These are phyloP conservation scores for Periconia macrospinosa DNA, from an alignment of 2,329 filamentous ascomycete species.

Conservation along the genomic window DNA sequence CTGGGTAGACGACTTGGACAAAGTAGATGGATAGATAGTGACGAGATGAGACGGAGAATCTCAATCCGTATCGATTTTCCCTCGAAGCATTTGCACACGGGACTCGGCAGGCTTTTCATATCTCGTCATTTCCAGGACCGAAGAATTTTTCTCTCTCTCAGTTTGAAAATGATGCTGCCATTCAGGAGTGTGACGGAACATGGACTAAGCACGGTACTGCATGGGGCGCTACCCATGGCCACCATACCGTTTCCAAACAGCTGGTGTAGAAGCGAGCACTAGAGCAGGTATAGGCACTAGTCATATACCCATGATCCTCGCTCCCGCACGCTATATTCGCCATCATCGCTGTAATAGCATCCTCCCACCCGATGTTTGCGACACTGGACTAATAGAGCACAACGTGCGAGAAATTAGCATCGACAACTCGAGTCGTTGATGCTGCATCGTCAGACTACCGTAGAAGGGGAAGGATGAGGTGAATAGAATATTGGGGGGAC, in stretches of 20 bases:
- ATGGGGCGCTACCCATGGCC: background rate
- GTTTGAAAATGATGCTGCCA: background rate
- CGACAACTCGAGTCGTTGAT: background rate
- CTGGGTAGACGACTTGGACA: background rate
- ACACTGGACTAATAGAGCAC: background rate
- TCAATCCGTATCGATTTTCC: too few species aligned
- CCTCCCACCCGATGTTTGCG: background rate
- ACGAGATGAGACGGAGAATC: too few species aligned
- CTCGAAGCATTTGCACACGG: background rate
- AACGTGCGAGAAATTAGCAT: background rate
- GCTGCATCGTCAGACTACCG: background rate
- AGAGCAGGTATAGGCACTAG: background rate
- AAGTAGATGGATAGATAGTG: background rate
- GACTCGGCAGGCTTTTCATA: background rate
- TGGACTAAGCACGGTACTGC: too few species aligned
- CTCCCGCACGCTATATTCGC: background rate
- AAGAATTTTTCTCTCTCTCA: background rate
- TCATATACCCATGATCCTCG: background rate
- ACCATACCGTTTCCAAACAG: background rate
- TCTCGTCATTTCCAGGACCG: background rate
- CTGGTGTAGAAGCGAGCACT: background rate
- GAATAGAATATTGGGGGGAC: too few species aligned
- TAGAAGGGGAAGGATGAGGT: too few species aligned
- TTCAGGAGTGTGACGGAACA: slow-evolving; percentile 5
- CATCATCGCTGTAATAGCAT: background rate